Conservation (phyloP, 2,329 filamentous ascomycete species). For the Apiospora malaysiana region DNA sequence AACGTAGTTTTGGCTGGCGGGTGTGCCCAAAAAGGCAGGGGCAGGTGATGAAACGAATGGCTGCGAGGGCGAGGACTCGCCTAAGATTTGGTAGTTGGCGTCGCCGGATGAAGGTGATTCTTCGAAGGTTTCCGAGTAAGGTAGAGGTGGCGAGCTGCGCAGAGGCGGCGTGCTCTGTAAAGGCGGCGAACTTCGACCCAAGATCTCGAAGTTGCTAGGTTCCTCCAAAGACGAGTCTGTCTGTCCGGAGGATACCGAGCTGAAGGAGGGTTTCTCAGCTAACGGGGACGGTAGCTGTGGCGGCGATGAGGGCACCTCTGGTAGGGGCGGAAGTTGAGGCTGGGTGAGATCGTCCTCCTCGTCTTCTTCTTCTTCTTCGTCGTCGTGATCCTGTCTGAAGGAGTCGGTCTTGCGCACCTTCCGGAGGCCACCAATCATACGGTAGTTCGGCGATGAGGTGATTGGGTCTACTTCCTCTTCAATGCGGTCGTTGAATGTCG, state of each 20-base stretch:
- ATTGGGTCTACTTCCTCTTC: conserved; percentile 27
- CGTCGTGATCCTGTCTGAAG: conserved; percentile 38
- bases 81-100: conserved; percentile 59
- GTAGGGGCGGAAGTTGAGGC: conserved; percentile 39
- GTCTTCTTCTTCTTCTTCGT: conserved; percentile 32
- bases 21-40: conserved; percentile 42
- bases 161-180: conserved; percentile 13
- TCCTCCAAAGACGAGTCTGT: conserved; percentile 50
- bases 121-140: conserved; percentile 46
- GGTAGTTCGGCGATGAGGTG: conserved; percentile 58
- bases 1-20: conserved; percentile 54
- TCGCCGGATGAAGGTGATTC: conserved; percentile 48
- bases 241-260: conserved; percentile 47
- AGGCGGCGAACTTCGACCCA: conserved; percentile 53
- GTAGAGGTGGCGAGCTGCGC: conserved; percentile 48
- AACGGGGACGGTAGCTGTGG: conserved; percentile 32
- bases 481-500: conserved; percentile 35
- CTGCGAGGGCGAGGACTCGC: conserved; percentile 54
- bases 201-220: conserved; percentile 60
- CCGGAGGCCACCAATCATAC: conserved; percentile 60
- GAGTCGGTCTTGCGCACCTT: conserved; percentile 55
- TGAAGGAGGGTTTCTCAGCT: conserved; percentile 45
- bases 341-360: conserved; percentile 42
- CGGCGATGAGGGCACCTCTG: conserved; percentile 34
- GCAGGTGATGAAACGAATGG: conserved; percentile 44